These are phyloP conservation scores for Diaporthe eres DNA, from an alignment of 2,329 filamentous ascomycete species.

Conservation along the genomic window DNA sequence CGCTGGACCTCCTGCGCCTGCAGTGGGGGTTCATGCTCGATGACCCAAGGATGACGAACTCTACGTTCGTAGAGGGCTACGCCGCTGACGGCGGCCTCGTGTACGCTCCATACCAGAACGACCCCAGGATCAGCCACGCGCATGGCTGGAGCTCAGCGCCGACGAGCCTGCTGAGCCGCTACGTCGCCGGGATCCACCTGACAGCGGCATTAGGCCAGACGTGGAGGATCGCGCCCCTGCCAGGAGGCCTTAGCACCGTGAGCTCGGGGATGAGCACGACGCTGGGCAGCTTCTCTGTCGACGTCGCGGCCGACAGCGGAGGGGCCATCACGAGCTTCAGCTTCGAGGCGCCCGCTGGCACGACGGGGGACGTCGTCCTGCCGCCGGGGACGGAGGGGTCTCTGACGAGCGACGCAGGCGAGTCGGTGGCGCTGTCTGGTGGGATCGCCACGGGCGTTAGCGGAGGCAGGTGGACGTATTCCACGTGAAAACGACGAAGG, in stretches of 20 bases:
- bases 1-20: slow-evolving; percentile 49
- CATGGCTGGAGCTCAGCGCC: slow-evolving; percentile 55
- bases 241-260: slow-evolving; percentile 53
- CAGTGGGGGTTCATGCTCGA: slow-evolving; percentile 67
- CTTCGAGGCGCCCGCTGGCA: slow-evolving; percentile 38
- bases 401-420: slow-evolving; percentile 25
- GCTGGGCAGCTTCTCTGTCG: slow-evolving; percentile 35
- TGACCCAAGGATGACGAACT: slow-evolving; percentile 66
- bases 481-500: slow-evolving; percentile 4
- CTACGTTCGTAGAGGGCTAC: slow-evolving; percentile 67
- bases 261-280: slow-evolving; percentile 38
- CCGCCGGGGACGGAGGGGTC: slow-evolving; percentile 35
- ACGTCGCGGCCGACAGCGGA: slow-evolving; percentile 35
- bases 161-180: slow-evolving; percentile 53
- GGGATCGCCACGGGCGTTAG: slow-evolving; percentile 34
- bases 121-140: slow-evolving; percentile 51
- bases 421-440: slow-evolving; percentile 26
- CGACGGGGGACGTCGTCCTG: slow-evolving; percentile 39
- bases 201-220: slow-evolving; percentile 51
- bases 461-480: slow-evolving; percentile 39
- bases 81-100: slow-evolving; percentile 59
- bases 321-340: slow-evolving; percentile 38
- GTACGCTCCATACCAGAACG: slow-evolving; percentile 64
- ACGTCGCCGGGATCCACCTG: slow-evolving; percentile 59
- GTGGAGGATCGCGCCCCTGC: slow-evolving; percentile 56